phyloP scores from a whole-genome alignment of 805 yeast species.

The Kodamaea jinghongensis region DNA sequence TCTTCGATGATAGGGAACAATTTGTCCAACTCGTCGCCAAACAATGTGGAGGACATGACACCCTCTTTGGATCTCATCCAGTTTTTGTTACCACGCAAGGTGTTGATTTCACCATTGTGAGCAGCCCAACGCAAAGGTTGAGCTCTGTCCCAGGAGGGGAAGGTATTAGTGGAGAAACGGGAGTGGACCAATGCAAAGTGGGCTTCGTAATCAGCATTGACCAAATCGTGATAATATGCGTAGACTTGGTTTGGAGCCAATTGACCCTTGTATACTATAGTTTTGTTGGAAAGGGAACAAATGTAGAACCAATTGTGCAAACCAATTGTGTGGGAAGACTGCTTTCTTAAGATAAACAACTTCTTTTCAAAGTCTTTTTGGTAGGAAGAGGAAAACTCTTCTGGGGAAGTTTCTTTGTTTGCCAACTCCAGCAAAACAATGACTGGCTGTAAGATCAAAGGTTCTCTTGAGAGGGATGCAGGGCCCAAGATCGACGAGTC shows the following conservation, averaged over 20 bases:
- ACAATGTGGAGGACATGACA: constrained; percentile 81
- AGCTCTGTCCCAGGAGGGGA: constrained; percentile 99
- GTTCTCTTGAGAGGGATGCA: constrained; percentile 91
- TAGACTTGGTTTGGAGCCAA: constrained; percentile 95
- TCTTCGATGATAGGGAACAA: constrained; percentile 95
- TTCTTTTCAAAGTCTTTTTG: constrained; percentile 75
- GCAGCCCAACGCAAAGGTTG: constrained; percentile 98
- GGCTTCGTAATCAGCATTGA: constrained; percentile 87
- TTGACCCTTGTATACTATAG: constrained; percentile 97
- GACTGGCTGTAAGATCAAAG: constrained; percentile 89
- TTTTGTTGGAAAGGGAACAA: constrained; percentile 83
- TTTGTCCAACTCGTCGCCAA: constrained; percentile 88
- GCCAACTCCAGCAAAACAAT: constrained; percentile 55
- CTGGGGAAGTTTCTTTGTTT: constrained; percentile 36
- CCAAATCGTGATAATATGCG: constrained; percentile 89
- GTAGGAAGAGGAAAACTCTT: constrained; percentile 53
- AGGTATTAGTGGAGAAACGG: constrained; percentile 95
- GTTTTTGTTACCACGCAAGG: constrained; percentile 95
- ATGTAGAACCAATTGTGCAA: constrained; percentile 97
- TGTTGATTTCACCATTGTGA: constrained; percentile 97
- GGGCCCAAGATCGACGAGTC: constrained; percentile 95
- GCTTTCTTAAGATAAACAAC: constrained; percentile 83
- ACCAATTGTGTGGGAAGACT: constrained; percentile 86
- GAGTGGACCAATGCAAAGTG: constrained; percentile 97
- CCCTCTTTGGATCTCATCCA: constrained; percentile 99